These are phyloP conservation scores for Hypoxylon subgilvum DNA, from an alignment of 495 filamentous ascomycete species.

Conservation along the genomic window DNA sequence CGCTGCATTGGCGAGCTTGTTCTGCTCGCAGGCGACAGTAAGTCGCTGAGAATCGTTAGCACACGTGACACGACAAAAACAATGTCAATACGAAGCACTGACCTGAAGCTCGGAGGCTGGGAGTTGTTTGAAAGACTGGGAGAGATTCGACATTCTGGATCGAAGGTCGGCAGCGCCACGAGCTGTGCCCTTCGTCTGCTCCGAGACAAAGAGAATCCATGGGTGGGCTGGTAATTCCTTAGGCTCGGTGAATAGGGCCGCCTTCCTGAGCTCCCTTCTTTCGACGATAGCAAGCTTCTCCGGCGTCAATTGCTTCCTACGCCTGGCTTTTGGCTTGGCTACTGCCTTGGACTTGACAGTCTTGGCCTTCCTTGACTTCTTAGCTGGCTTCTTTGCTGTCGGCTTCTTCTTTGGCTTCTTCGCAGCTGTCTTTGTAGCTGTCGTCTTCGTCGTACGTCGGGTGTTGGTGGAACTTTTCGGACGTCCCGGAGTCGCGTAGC, in stretches of 20 bases:
- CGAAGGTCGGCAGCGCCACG: neutral
- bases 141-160: constrained; percentile 4
- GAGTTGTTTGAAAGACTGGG: constrained; percentile 36
- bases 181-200: constrained; percentile 11
- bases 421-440: constrained; percentile 17
- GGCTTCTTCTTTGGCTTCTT: constrained; percentile 27
- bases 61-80: neutral
- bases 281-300: constrained; percentile 33
- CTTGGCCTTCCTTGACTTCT: constrained; percentile 14
- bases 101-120: constrained; percentile 41
- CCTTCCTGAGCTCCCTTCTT: constrained; percentile 31
- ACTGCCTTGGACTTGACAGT: constrained; percentile 31
- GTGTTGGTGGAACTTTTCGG: constrained; percentile 19
- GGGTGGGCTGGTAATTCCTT: neutral
- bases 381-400: constrained; percentile 26
- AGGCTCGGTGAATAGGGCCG: constrained; percentile 40
- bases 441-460: neutral
- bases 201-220: constrained; percentile 34
- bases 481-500: constrained; percentile 34
- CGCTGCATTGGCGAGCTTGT: constrained; percentile 52
- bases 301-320: constrained; percentile 25
- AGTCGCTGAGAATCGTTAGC: constrained; percentile 39
- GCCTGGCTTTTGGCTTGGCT: constrained; percentile 24
- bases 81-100: constrained; percentile 18
- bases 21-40: constrained; percentile 57